A percentile compares a stretch with the other conserved stretches of the same genome.
Evolutionary conservation across 192 early-diverging fungal genomes (phyloP).

Genomic region (Backusella tarrabulga): DNA sequence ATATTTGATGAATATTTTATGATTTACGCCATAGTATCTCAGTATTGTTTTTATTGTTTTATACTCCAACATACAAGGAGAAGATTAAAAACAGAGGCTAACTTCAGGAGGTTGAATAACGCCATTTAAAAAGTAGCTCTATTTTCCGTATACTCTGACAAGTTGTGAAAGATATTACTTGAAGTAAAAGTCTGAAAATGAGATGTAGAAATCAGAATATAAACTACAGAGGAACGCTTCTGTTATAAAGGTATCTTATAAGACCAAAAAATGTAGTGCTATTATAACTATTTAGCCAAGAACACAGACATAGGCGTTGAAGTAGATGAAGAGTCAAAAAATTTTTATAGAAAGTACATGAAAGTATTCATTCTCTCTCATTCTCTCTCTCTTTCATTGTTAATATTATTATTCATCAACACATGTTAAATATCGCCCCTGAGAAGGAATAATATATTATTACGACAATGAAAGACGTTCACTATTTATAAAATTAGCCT

Average conservation of each 20-base stretch:
- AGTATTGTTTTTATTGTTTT: neutral
- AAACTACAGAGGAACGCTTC: neutral
- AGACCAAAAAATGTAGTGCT: neutral
- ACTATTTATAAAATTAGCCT: no score
- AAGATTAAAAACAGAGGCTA: neutral
- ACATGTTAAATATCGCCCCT: no score
- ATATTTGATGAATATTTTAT: no score
- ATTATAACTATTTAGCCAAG: neutral
- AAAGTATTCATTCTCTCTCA: neutral
- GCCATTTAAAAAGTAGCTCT: neutral
- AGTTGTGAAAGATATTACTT: no score
- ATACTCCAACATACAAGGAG: neutral
- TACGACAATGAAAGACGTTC: no score
- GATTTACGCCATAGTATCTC: no score
- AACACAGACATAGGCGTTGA: neutral
- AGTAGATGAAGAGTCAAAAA: no score
- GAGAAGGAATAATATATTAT: no score
- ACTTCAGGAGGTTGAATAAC: neutral
- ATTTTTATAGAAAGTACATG: neutral
- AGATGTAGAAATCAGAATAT: neutral
- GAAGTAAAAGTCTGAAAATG: neutral
- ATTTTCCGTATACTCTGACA: no score
- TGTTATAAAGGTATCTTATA: neutral
- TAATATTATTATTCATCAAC: neutral
- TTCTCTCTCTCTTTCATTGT: neutral